Base-by-base conservation (phyloP, 495 filamentous ascomycete genomes). In the Viridothelium virens region DNA sequence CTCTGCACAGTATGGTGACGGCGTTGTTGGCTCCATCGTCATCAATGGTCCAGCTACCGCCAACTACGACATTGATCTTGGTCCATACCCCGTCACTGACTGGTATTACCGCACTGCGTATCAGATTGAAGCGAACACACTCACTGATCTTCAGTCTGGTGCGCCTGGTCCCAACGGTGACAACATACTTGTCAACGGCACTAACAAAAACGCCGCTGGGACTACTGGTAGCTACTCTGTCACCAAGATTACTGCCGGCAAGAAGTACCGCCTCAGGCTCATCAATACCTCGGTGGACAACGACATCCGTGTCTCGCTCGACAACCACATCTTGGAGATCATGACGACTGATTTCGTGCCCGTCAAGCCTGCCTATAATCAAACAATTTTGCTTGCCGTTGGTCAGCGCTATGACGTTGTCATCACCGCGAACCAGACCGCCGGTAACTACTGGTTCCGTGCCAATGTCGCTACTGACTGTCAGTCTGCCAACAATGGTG, bases 331-430 rank as follows among this genome's bases (percentile, higher is more conserved):
- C 0, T 71, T 78, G 67, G 65, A 65, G 3, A 73, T 79, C 47
- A 71, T 79, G 50, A 68, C 75, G 6, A 63, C 76, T 1, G 76
- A 78, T 68, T 75, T 78, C 63, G 64, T 74, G 38, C 76, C 77
- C 6, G 70, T 77, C 56, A 70, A 74, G 59, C 76, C 77, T 0
- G 75, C 66, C 62, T 66, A 36, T 31, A 71, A 71, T 7, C 36
- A 68, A 2, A 71, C 71, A 1, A 34, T 78, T 2, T 47, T 72
- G n/a, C 25, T 78, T 14, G 70, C 59, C 10, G 68, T 77, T 48
- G 77, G 76, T 18, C 77, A 79, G 68, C 72, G 77, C 3, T 79
- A 79, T 68, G 77, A 79, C 41, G 76, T 79, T 33, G 68, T 79
- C 38, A 73, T 79, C 62, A 67, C 68, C 37, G 73, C 76, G 1